Evolutionary conservation across 164 flowering plant genomes (phyloP), one percentile per base, ranked within the genome.

Genomic region (Annona squamosa): DNA sequence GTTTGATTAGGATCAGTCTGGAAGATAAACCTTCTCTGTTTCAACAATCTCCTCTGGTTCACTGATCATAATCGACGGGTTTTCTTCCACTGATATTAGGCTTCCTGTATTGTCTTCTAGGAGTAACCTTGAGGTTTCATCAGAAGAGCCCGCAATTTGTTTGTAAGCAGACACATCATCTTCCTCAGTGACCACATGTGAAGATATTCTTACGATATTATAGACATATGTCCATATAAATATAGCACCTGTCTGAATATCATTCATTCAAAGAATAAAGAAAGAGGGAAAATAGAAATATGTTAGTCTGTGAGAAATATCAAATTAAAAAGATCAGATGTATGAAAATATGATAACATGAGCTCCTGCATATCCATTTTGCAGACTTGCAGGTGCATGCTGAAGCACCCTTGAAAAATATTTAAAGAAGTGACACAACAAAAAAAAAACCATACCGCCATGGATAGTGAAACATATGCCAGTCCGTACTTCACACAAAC

Each of bases 391-490:
- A 52, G 9, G 9, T 12, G 59, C 59, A 52, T 52, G 59, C 13
- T 10, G 59, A 52, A 52, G 13, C 13, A 16, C 59, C 59, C 13
- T 52, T 12, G 13, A 52, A 52, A 16, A 16, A 52, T 9, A 52
- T 52, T 10, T 52, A 52, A 9, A 52, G 9, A 2, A 52, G 59
- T 52, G 59, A 52, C 59, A 52, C 59, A 52, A 6, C 13, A 52
- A 52, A 1, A 52, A 52, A 61, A 59, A 64, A 37, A 77, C 12
- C 83, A 65, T 86, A 93, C 98, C 68, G 98, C 96, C 92, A 90
- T 87, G 26, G 97, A 89, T 46, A 91, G 86, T 13, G 98, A 87
- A 77, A 81, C 89, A 81, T 94, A 94, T 62, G 86, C 90, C 85
- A 88, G 62, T 57, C 96, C 96, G 81, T 86, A 76, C 44, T 76